phyloP scores from a whole-genome alignment of 805 yeast genomes.

The Metschnikowia gelsemii region DNA sequence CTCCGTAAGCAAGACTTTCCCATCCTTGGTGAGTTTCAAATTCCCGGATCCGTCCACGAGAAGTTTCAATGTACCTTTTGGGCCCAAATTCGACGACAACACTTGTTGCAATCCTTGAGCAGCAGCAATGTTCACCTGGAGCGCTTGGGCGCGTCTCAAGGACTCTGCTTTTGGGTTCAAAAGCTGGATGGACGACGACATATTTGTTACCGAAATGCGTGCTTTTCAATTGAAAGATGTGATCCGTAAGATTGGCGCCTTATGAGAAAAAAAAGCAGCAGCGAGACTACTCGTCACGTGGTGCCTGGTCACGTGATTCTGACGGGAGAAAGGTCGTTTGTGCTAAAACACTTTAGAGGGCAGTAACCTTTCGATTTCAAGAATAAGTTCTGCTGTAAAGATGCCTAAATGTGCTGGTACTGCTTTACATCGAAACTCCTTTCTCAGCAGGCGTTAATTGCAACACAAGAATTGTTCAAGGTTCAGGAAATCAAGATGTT shows the following conservation, averaged over 20 bases:
- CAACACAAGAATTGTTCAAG: too few species aligned
- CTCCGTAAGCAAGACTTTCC: conserved; percentile 87
- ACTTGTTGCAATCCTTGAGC: conserved; percentile 97
- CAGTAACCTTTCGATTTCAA: too few species aligned
- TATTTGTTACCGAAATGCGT: conserved; percentile 5
- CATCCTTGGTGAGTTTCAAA: conserved; percentile 94
- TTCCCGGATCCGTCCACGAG: conserved; percentile 95
- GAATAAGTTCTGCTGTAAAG: too few species aligned
- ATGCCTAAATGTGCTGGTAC: too few species aligned
- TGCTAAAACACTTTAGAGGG: too few species aligned
- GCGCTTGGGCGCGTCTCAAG: conserved; percentile 90
- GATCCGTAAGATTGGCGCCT: neutral
- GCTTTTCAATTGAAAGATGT: neutral
- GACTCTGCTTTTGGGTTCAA: conserved; percentile 97
- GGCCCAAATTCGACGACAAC: conserved; percentile 88
- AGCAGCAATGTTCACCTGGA: conserved; percentile 91
- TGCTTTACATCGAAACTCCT: too few species aligned
- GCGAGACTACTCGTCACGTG: too few species aligned
- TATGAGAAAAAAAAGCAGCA: neutral
- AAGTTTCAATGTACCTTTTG: conserved; percentile 95
- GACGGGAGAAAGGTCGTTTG: too few species aligned
- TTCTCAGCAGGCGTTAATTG: too few species aligned
- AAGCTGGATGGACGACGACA: conserved; percentile 74
- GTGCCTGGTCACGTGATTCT: too few species aligned
- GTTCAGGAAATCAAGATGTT: too few species aligned